Conservation (phyloP, 164 flowering plant genomes). For the Pachysandra terminalis region DNA sequence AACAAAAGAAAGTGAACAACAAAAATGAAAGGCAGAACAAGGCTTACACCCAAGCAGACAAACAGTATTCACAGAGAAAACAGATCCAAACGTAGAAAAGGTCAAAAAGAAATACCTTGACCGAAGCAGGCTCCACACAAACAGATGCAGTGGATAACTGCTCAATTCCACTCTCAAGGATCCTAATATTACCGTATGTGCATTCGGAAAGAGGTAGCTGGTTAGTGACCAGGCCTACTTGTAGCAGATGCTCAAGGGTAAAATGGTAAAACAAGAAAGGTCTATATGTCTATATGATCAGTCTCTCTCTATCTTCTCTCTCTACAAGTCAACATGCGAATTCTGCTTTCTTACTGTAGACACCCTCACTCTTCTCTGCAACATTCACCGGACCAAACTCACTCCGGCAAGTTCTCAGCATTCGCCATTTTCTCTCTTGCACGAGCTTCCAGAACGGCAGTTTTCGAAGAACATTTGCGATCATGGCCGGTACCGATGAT, state of each 20-base stretch:
- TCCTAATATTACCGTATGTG: slow-evolving; percentile 62
- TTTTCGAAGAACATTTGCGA: slow-evolving; percentile 30
- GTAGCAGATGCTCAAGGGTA: too few species aligned
- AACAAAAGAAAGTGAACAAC: not conserved
- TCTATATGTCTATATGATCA: too few species aligned
- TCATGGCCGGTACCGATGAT: slow-evolving; percentile 61
- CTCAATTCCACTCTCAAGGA: slow-evolving; percentile 38
- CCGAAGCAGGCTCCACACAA: slow-evolving; percentile 20
- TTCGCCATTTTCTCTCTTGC: not conserved
- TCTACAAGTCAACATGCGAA: too few species aligned
- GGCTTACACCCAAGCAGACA: too few species aligned
- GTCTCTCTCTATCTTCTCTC: too few species aligned
- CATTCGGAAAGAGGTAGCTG: slow-evolving; percentile 74
- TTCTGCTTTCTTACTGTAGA: not conserved
- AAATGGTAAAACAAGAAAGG: too few species aligned
- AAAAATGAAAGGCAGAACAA: not conserved
- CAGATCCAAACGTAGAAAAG: too few species aligned
- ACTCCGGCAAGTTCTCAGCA: not conserved
- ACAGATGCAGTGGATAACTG: slow-evolving; percentile 21
- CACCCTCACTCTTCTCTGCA: not conserved
- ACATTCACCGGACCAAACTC: not conserved
- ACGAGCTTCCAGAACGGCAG: slow-evolving; percentile 6
- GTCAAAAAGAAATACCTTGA: slow-evolving; percentile 55
- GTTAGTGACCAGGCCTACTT: slow-evolving; percentile 38
- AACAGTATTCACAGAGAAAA: too few species aligned